These are phyloP conservation scores for Plantago major DNA, from an alignment of 257 asterid species.

Conservation along the genomic window DNA sequence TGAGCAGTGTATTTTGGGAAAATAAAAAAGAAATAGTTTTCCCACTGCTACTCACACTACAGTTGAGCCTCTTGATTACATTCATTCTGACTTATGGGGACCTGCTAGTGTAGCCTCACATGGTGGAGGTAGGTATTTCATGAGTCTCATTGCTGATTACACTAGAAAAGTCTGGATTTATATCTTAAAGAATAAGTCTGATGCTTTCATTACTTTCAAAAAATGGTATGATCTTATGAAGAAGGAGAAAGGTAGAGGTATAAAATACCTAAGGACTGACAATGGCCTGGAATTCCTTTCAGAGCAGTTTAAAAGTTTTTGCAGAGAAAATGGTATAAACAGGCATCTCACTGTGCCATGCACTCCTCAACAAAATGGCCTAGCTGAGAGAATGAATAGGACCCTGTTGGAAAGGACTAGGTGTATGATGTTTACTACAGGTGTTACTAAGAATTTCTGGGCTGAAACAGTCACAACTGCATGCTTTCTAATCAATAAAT, in stretches of 20 bases:
- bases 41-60: background rate
- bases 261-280: background rate
- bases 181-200: background rate
- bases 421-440: background rate
- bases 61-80: background rate
- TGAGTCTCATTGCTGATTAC: background rate
- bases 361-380: background rate
- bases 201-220: background rate
- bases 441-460: background rate
- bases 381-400: background rate
- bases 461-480: background rate
- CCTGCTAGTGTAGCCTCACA: background rate
- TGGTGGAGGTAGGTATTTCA: background rate
- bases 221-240: background rate
- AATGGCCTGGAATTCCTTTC: background rate
- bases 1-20: background rate
- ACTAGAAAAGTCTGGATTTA: background rate
- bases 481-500: background rate
- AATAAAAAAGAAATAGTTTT: background rate
- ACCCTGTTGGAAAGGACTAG: background rate
- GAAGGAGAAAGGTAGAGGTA: background rate
- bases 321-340: background rate
- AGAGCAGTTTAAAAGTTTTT: background rate
- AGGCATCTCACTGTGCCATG: background rate
- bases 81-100: background rate